Evolutionary conservation across 805 yeast genomes (phyloP).

Genomic region (Starmerella lactis-condensi): DNA sequence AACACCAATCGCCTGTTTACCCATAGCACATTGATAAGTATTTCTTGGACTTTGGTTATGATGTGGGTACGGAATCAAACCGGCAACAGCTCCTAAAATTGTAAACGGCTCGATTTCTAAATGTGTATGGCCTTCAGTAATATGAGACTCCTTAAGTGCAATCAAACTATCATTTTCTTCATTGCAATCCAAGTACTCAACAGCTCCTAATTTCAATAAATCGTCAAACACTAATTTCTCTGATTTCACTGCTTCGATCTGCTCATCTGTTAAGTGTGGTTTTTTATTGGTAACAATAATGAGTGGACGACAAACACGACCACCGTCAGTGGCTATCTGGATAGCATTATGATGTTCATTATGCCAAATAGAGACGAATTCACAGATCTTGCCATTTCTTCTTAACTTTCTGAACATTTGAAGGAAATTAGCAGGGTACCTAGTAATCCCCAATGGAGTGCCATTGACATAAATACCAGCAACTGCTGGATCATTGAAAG

Average conservation of each 20-base stretch:
- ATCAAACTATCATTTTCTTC: slow-evolving; percentile 90
- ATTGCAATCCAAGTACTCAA: slow-evolving; percentile 89
- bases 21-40: slow-evolving; percentile 90
- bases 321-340: slow-evolving; percentile 97
- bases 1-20: slow-evolving; percentile 99
- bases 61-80: slow-evolving; percentile 79
- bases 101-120: slow-evolving; percentile 92
- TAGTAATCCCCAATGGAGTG: slow-evolving; percentile 77
- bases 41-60: slow-evolving; percentile 86
- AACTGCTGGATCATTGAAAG: slow-evolving; percentile 56
- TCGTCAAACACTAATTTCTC: slow-evolving; percentile 84
- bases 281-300: slow-evolving; percentile 64
- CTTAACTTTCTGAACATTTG: slow-evolving; percentile 58
- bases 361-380: slow-evolving; percentile 75
- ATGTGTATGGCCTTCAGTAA: slow-evolving; percentile 45
- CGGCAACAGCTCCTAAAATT: slow-evolving; percentile 81
- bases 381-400: slow-evolving; percentile 70
- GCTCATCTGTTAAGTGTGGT: slow-evolving; percentile 54
- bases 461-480: slow-evolving; percentile 84
- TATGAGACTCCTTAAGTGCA: slow-evolving; percentile 63
- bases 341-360: slow-evolving; percentile 83
- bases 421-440: slow-evolving; percentile 74
- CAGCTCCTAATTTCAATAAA: slow-evolving; percentile 66
- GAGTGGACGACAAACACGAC: slow-evolving; percentile 90
- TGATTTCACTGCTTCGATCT: slow-evolving; percentile 38